Base-by-base conservation (phyloP, 2,329 filamentous ascomycete genomes). In the Talaromyces sp. region DNA sequence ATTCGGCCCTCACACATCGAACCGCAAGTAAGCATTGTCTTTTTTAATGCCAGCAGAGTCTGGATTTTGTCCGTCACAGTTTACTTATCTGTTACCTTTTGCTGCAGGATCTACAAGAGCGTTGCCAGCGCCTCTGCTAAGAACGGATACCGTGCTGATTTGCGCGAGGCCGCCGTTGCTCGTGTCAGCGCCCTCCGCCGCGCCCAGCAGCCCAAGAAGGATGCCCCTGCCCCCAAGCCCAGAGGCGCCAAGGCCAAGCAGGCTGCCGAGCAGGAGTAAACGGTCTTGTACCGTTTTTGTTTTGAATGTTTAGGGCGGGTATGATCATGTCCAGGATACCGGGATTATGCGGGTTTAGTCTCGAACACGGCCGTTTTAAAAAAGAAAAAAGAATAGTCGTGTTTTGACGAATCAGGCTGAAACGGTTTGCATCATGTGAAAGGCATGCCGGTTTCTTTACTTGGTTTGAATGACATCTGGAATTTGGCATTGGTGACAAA, bases 111-210 rank as follows among this genome's bases (percentile, higher is more conserved):
- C 81, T 98, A 93, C 88, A 90, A 89, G 83, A 84, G 85, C 72
- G 86, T 98, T 77, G 92, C 92, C 81, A 89, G 86, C 83, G 82
- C 84, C 77, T 86, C 88, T 71, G 89, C 91, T 78, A 92, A 91
- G 86, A 84, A 85, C 76, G 86, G 88, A 75, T 99, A 98, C 89
- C 90, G 90, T 71, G 73, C 84, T 72, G 90, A 93, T 77, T 84
- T 93, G 79, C 89, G 89, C 70, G 80, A 85, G 73, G 83, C 83
- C 72, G 93, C 93, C 71, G 88, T 98, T 73, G 83, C 91, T 79
- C 91, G 95, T 74, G 91, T 89, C 75, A 92, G 88, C 73, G 91
- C 92, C 73, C 85, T 96, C 82, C 89, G 88, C 78, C 83, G 84
- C 73, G 87, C 89, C 71, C 89, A 96, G 86, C 84, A 84, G 76